Evolutionary conservation across 164 flowering plant genomes (phyloP), one percentile per base, ranked within the genome.

Genomic region (Warburgia ugandensis): DNA sequence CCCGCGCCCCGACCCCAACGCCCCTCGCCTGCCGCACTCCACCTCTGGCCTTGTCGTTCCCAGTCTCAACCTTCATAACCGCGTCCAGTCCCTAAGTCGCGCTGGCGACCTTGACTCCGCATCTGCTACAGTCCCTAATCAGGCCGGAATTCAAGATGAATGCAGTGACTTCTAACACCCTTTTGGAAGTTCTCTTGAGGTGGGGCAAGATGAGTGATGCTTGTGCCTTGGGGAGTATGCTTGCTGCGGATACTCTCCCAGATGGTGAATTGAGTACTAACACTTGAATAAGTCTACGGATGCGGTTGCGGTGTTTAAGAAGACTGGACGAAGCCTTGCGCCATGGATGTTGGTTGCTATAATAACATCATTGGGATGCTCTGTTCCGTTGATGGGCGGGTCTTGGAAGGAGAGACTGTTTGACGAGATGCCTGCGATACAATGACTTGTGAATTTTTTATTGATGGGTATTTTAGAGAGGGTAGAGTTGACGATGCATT

Each of bases 11-110:
- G 77, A 76, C 51, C 88, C 85, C 16, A 69, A 77, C 58, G 84
- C 77, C 7, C 85, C 76, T 4, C 83, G 82, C 39, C 78, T 80
- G 37, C 96, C 96, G 0, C 88, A 82, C 61, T 58, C 84, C 57
- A 87, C 94, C 40, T 75, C 83, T 5, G 70, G 77, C 8, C 75
- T 86, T 23, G 76, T 72, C 16, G 94, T 92, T 19, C 75, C 69
- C 3, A 81, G 89, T 28, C 85, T 86, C 54, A 78, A 65, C 62
- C 81, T 84, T 60, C 94, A 84, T 72, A 86, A 86, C 57, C 77
- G 86, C 6, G 86, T 87, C 50, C 94, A 84, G 46, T 73, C 94
- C 42, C 76, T 81, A 11, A 78, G 81, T 59, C 85, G 90, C 7
- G 78, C 85, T 5, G 68, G 65, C 5, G 86, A 84, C 44, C 83